These are phyloP conservation scores for Glarea lozoyensis DNA, from an alignment of 495 filamentous ascomycete genomes.

Conservation along the genomic window DNA sequence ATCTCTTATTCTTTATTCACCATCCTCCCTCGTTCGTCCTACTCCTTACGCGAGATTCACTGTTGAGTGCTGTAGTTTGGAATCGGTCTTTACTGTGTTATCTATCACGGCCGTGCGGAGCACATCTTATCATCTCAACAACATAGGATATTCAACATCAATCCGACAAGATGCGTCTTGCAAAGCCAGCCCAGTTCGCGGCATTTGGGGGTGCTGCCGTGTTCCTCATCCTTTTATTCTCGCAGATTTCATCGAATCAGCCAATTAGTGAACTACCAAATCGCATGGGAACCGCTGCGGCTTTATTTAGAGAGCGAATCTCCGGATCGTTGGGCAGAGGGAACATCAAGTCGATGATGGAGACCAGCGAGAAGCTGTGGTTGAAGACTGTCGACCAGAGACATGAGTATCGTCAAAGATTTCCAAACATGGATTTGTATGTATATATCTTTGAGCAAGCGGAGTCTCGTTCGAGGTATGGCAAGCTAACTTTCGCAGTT, in stretches of 20 bases:
- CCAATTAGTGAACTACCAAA: neutral
- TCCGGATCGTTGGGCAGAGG: neutral
- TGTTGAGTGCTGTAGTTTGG: too few species aligned
- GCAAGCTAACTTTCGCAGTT: too few species aligned
- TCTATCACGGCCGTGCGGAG: too few species aligned
- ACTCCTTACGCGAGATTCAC: too few species aligned
- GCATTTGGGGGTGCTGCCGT: neutral
- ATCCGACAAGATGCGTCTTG: neutral
- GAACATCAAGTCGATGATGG: constrained; percentile 8
- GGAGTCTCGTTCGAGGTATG: too few species aligned
- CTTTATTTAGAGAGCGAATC: neutral
- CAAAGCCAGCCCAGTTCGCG: neutral
- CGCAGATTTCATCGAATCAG: neutral
- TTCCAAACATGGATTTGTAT: constrained; percentile 4
- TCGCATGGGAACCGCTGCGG: neutral
- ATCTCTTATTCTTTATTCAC: too few species aligned
- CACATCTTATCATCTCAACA: too few species aligned
- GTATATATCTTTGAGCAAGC: too few species aligned
- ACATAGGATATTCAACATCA: neutral
- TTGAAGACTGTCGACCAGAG: constrained; percentile 8
- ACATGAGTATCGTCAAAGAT: constrained; percentile 1
- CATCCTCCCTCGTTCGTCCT: too few species aligned
- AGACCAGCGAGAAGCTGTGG: constrained; percentile 11
- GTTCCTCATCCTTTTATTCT: neutral
- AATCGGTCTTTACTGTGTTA: too few species aligned